Base-by-base conservation (phyloP, 768 basidiomycete species). In the Tremella yokohamensis region DNA sequence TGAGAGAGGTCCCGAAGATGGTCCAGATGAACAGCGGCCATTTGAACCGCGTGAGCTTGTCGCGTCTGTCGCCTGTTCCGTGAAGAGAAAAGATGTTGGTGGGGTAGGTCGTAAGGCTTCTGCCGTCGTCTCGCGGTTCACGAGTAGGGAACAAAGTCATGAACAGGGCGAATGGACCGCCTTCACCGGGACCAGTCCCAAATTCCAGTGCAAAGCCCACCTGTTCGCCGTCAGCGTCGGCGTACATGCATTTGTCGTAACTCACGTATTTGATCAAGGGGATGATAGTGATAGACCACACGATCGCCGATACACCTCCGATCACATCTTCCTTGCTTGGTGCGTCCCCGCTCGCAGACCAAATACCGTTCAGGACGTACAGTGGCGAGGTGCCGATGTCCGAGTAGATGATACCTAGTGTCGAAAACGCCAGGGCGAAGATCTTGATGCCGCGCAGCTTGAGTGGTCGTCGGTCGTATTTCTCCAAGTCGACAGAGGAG, bases 301-400 rank as follows among this genome's bases (percentile, higher is more conserved):
- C 66, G 56, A 87, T 85, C 18, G 84, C 83, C 57, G 81, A 83
- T 47, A 86, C 61, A 3, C 82, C 82, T 0, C 85, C 85, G 51
- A 87, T 82, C 15, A 85, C 74, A 66, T 86, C 85, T 58, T 87
- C 85, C 52, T 77, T 63, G 0, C 81, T 73, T 0, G 85, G 85
- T 0, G 78, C 68, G 13, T 79, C 78, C 0, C 82, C 82, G 3
- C 64, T 54, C 1, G 82, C 39, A 1, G 83, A 79, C 82, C 84
- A 87, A 13, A 87, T 81, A 8, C 84, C 84, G 65, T 85, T 85
- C 25, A 86, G 69, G 2, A 84, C 82, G 70, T 87, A 87, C 13
- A 86, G 70, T 0, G 85, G 84, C 0, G 83, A 84, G 0, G 85
- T 85, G 6, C 85, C 60, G 50, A 79, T 79, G 57, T 81, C 81